Base-by-base conservation (phyloP, 306 rosid genomes). In the Prunus mira region DNA sequence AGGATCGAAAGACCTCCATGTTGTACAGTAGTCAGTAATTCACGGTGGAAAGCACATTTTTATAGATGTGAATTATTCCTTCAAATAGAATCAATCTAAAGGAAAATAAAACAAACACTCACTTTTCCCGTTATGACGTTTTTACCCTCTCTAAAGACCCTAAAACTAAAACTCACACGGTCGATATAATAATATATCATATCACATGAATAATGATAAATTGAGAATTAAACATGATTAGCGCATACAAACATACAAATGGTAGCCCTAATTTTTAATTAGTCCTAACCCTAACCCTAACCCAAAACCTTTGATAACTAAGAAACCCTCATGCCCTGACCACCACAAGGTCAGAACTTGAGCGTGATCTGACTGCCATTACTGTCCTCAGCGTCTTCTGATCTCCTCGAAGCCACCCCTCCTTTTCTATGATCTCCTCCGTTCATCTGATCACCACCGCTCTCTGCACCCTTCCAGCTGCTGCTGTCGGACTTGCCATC, bases 401-500 rank as follows among this genome's bases (percentile, higher is more conserved):
- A 63, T 50, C 86, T 74, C 11, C 85, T 77, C 1, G 83, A 83
- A n/a, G 73, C 81, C 71, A 95, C 41, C 32, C 90, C 90, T 70
- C 91, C 88, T 72, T 88, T 91, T 27, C 88, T 83, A 68, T 87
- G 91, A 28, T 83, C 89, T 13, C 86, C 93, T 0, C 79, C 82
- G 3, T 73, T 81, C 28, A 86, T 87, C 49, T 93, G 65, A 25
- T 61, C 65, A 13, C 41, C 97, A 10, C 91, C 90, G 63, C 97
- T 96, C 79, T 93, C 99, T 18, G 69, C 57, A 0, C 85, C 98
- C 73, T 89, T 96, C 98, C 98, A 96, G 93, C 99, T 96, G 69
- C 93, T 85, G 78, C 98, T 92, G 24, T 91, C 99, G 12, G 97
- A 96, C 75, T 96, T 96, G 17, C 98, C 98, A 6, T 92, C 97